Conservation (phyloP, 2,329 filamentous ascomycete genomes). For the Huntiella decipiens region DNA sequence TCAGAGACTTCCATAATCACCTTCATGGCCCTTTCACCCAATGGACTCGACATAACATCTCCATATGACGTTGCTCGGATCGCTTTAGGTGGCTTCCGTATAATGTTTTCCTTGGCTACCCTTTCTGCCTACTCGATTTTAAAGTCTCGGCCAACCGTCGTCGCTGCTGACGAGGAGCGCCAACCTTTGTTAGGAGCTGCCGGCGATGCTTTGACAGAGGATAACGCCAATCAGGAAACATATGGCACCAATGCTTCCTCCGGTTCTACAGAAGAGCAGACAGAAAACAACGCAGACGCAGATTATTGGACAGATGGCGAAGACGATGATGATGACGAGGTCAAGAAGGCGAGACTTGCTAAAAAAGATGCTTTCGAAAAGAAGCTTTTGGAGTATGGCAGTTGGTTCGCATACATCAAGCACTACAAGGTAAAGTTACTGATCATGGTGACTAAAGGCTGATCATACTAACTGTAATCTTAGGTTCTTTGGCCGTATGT, state of each 20-base stretch:
- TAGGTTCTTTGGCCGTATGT: constrained; percentile 61
- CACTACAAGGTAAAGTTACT: constrained; percentile 37
- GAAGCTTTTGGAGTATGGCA: constrained; percentile 53
- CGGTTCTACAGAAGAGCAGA: constrained; percentile 5
- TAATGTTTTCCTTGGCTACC: constrained; percentile 3
- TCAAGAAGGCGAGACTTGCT: constrained; percentile 27
- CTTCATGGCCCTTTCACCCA: constrained; percentile 8
- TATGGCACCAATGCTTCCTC: background rate
- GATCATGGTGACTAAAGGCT: background rate
- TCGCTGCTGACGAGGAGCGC: constrained; percentile 32
- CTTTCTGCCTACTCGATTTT: background rate
- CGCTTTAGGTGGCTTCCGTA: background rate
- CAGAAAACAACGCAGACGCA: constrained; percentile 5
- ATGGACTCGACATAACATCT: background rate
- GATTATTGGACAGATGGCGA: background rate
- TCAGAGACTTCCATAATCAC: constrained; percentile 33
- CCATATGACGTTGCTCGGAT: constrained; percentile 3
- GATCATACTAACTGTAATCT: background rate
- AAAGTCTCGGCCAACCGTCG: background rate
- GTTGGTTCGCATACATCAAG: constrained; percentile 59
- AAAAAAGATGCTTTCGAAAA: constrained; percentile 35
- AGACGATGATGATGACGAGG: constrained; percentile 21
- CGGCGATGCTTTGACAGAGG: background rate
- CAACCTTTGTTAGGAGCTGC: constrained; percentile 33
- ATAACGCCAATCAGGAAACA: background rate